A percentile compares a stretch with the other conserved stretches of the same genome.
These are phyloP conservation scores for Casuarina glauca DNA, from an alignment of 306 rosid species.

Conservation along the genomic window DNA sequence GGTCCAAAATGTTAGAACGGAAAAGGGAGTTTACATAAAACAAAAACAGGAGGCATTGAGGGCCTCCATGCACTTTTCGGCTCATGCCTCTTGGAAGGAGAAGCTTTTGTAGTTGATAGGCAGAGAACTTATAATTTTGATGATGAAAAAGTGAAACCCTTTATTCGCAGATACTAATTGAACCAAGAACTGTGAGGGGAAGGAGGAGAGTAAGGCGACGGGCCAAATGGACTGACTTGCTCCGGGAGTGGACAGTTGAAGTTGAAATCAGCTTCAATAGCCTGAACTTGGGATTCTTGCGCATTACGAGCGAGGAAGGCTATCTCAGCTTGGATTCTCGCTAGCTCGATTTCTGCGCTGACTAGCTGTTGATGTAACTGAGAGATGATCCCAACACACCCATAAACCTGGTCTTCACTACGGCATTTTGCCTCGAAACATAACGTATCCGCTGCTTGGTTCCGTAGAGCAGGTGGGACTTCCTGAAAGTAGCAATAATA, in stretches of 20 bases:
- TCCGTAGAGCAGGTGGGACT: conserved; percentile 47
- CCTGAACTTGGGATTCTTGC: conserved; percentile 7
- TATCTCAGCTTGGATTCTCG: conserved; percentile 53
- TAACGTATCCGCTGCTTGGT: conserved; percentile 52
- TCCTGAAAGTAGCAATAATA: conserved; percentile 32
- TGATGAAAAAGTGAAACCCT: neutral
- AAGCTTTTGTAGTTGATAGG: too few relatives aligned
- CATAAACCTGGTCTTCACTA: conserved; percentile 67
- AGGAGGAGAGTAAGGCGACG: neutral
- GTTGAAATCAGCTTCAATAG: conserved; percentile 13
- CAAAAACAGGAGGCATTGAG: too few relatives aligned
- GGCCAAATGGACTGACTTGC: conserved; percentile 1
- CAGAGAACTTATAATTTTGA: too few relatives aligned
- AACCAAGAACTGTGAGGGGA: conserved; percentile 28
- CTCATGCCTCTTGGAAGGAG: too few relatives aligned
- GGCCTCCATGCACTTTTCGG: too few relatives aligned
- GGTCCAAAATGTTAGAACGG: too few relatives aligned
- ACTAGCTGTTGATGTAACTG: conserved; percentile 50
- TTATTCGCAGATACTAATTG: conserved; percentile 5
- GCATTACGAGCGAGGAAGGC: conserved; percentile 23
- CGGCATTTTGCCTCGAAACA: conserved; percentile 60
- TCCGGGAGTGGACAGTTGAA: conserved; percentile 12
- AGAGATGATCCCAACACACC: conserved; percentile 60
- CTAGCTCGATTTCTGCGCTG: conserved; percentile 45
- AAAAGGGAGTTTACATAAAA: too few relatives aligned